A percentile compares a stretch with the other conserved stretches of the same genome.
Evolutionary conservation across 2,329 filamentous ascomycete genomes (phyloP).

Genomic region (Zymoseptoria brevis): DNA sequence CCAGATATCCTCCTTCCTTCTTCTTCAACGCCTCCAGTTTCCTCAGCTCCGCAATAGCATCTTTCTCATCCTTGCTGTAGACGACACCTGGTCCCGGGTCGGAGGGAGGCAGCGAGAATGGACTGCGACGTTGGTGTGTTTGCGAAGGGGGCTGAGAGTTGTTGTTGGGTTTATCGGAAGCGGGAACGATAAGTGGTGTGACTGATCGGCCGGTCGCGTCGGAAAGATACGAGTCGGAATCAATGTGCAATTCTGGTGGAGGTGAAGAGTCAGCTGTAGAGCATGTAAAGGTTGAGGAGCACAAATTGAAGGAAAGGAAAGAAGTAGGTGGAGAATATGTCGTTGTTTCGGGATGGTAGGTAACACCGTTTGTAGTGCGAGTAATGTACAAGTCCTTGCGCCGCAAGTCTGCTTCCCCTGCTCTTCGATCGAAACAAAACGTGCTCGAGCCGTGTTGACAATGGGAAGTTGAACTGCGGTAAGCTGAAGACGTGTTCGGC

Average conservation of each 20-base stretch:
- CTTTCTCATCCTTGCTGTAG: slow-evolving; percentile 32
- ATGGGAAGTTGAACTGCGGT: not conserved
- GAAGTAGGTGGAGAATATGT: not conserved
- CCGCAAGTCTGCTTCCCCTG: not conserved
- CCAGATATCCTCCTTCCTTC: slow-evolving; percentile 46
- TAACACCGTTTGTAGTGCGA: not conserved
- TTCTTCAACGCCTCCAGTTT: slow-evolving; percentile 44
- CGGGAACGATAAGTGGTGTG: slow-evolving; percentile 34
- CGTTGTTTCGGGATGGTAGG: not conserved
- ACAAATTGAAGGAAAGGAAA: not conserved
- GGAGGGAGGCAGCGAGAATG: slow-evolving; percentile 2
- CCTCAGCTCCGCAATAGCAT: slow-evolving; percentile 39
- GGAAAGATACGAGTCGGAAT: slow-evolving; percentile 42
- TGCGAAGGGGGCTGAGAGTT: not conserved
- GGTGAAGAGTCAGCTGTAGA: not conserved
- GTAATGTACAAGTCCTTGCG: not conserved
- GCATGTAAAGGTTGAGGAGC: not conserved
- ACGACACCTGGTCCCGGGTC: slow-evolving; percentile 1
- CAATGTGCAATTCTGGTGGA: slow-evolving; percentile 25
- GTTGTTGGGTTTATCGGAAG: slow-evolving; percentile 6
- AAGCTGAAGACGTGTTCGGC: not conserved
- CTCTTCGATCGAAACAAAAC: not conserved
- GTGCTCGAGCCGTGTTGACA: not conserved
- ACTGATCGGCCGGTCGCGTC: slow-evolving; percentile 40
- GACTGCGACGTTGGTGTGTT: slow-evolving; percentile 1